Evolutionary conservation across 169 alveolate genomes (phyloP).

Genomic region (Plasmodium knowlesi): DNA sequence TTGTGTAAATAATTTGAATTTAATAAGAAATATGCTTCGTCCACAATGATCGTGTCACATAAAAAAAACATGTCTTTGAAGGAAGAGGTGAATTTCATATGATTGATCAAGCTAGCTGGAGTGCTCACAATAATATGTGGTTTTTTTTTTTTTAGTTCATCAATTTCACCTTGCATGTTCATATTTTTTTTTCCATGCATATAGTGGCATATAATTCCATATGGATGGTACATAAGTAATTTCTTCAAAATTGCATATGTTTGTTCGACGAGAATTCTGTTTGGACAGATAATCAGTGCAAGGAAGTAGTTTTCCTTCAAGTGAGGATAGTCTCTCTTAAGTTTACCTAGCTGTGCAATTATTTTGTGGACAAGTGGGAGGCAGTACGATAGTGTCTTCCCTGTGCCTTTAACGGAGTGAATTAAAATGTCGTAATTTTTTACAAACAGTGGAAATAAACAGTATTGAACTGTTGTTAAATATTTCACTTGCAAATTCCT

Average conservation of each 20-base stretch:
- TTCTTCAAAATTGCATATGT: conserved; percentile 33
- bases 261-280: conserved; percentile 58
- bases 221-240: conserved; percentile 70
- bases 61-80: conserved; percentile 44
- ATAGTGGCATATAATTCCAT: conserved; percentile 35
- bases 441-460: conserved; percentile 50
- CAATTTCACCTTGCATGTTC: conserved; percentile 60
- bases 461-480: conserved; percentile 56
- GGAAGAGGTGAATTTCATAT: conserved; percentile 8
- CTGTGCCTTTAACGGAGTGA: conserved; percentile 48
- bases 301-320: conserved; percentile 29
- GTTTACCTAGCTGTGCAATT: conserved; percentile 35
- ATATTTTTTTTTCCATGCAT: conserved; percentile 70
- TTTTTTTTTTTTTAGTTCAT: conserved; percentile 57
- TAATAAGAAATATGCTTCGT: conserved; percentile 64
- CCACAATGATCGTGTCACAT: conserved; percentile 67
- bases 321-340: conserved; percentile 6
- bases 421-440: conserved; percentile 55
- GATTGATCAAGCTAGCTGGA: conserved; percentile 39
- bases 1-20: conserved; percentile 40
- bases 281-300: conserved; percentile 59
- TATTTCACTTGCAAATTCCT: conserved; percentile 54
- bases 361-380: conserved; percentile 47
- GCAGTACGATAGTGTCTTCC: conserved; percentile 38
- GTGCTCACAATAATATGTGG: conserved; percentile 66